phyloP scores from a whole-genome alignment of 352 stramenopile species.

The Globisporangium recalcitrans region DNA sequence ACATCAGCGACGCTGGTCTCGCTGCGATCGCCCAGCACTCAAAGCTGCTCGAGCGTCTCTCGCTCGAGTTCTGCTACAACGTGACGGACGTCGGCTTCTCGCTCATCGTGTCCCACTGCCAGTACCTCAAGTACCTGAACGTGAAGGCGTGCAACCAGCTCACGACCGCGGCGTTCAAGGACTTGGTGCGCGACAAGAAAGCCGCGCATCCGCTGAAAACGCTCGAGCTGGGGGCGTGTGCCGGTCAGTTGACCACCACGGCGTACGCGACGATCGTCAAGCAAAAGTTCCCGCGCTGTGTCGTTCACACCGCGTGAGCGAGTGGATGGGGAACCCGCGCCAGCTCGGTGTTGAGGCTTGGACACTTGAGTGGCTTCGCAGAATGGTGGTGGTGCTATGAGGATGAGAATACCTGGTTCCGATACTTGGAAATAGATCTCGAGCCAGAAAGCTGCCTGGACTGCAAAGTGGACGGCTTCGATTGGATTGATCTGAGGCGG shows the following conservation, averaged over 20 bases:
- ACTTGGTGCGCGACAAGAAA: constrained; percentile 34
- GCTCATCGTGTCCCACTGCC: constrained; percentile 43
- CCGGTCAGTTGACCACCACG: constrained; percentile 57
- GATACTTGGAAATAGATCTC: too few species aligned
- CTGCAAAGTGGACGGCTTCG: neutral
- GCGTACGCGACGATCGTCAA: constrained; percentile 61
- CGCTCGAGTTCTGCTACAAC: constrained; percentile 87
- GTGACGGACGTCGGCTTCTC: constrained; percentile 68
- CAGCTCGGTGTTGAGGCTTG: too few species aligned
- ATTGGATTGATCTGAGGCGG: neutral
- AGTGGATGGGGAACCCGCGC: neutral
- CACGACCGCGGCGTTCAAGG: constrained; percentile 48
- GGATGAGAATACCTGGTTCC: too few species aligned
- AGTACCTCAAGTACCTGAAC: constrained; percentile 65
- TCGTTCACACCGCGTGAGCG: constrained; percentile 66
- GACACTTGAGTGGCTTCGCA: too few species aligned
- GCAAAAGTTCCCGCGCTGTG: constrained; percentile 50
- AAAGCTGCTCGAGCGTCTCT: constrained; percentile 43
- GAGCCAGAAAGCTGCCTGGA: neutral
- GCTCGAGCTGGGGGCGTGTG: constrained; percentile 66
- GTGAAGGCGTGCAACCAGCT: constrained; percentile 87
- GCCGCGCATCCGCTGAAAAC: constrained; percentile 24
- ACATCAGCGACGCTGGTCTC: constrained; percentile 60
- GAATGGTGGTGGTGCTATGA: too few species aligned
- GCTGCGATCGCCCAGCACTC: constrained; percentile 32